Percentiles rank a stretch among this genome's conserved stretches.
These are phyloP conservation scores for Paramecium caudatum DNA, from an alignment of 73 alveolate genomes.

Conservation along the genomic window DNA sequence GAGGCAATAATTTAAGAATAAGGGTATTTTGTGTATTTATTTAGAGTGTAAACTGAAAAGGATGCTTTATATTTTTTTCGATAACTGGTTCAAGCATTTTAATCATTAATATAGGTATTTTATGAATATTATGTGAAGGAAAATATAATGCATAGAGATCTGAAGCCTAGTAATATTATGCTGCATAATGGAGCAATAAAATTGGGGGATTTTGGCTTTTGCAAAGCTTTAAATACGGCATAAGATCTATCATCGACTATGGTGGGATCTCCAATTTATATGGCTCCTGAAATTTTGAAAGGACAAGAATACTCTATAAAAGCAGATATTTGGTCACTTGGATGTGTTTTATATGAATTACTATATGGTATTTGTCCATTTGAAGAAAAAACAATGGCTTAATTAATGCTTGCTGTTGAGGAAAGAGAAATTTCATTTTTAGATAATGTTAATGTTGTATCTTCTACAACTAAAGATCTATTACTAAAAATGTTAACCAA, in stretches of 20 bases:
- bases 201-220: slow-evolving; percentile 76
- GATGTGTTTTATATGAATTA: slow-evolving; percentile 76
- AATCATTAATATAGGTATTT: slow-evolving; percentile 49
- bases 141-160: slow-evolving; percentile 76
- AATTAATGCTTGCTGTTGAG: slow-evolving; percentile 73
- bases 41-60: slow-evolving; percentile 64
- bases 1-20: slow-evolving; percentile 53
- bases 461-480: slow-evolving; percentile 55
- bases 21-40: slow-evolving; percentile 21
- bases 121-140: too few relatives aligned
- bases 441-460: slow-evolving; percentile 64
- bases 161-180: slow-evolving; percentile 71
- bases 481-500: slow-evolving; percentile 50
- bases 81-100: slow-evolving; percentile 64
- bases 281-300: slow-evolving; percentile 80
- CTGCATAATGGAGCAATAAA: slow-evolving; percentile 67
- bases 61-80: slow-evolving; percentile 66
- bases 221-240: slow-evolving; percentile 61
- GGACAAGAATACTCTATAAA: slow-evolving; percentile 73
- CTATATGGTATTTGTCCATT: slow-evolving; percentile 78
- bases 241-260: slow-evolving; percentile 72
- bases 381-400: slow-evolving; percentile 76
- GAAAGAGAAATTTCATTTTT: slow-evolving; percentile 70
- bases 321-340: slow-evolving; percentile 81
- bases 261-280: slow-evolving; percentile 79